Base-by-base conservation (phyloP, 768 basidiomycete species). In the Kwoniella dendrophila region DNA sequence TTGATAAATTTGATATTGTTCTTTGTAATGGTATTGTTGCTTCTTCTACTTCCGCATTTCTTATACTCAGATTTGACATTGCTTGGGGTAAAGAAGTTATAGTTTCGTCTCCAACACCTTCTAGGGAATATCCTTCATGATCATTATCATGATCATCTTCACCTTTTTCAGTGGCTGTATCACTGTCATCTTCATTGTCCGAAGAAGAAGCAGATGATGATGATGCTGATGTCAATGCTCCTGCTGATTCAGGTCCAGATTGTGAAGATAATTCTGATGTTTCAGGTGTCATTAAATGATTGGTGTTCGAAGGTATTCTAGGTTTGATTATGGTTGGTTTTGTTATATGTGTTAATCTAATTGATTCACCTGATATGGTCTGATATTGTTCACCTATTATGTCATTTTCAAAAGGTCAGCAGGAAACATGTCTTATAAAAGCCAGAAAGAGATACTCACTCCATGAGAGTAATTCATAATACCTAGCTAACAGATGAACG, bases 381-480 rank as follows among this genome's bases (percentile, higher is more conserved):
- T 58, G 49, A 29, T 75, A 60, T 5, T 64, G 56, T 48, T 78
- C 75, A 51, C 77, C 77, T 78, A 41, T 3, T 11, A 5, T 2
- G 34, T 33, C n/a, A 51, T 29, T 18, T 20, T n/a, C 22, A 8
- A 44, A 62, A 2, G 38, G 24, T 29, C 30, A n/a, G 32, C 45
- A 49, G n/a, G 0, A 11, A 22, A 10, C 11, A 22, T 11, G 29
- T 4, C 40, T 5, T 30, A 30, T 1, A 14, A 33, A 3, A 34
- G 30, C 44, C 12, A 36, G 43, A 14, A 48, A 33, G 32, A 44
- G 18, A 2, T 4, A 70, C 73, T 72, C 54, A 77, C 75, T 77
- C 70, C 75, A 79, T 38, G 74, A 72, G 12, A 74, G 40, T 16
- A 77, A 60, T 41, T 76, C 73, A 40, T 77, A 79, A 45, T 79